Evolutionary conservation across 2,329 filamentous ascomycete genomes (phyloP).

Genomic region (Cadophora sp.): DNA sequence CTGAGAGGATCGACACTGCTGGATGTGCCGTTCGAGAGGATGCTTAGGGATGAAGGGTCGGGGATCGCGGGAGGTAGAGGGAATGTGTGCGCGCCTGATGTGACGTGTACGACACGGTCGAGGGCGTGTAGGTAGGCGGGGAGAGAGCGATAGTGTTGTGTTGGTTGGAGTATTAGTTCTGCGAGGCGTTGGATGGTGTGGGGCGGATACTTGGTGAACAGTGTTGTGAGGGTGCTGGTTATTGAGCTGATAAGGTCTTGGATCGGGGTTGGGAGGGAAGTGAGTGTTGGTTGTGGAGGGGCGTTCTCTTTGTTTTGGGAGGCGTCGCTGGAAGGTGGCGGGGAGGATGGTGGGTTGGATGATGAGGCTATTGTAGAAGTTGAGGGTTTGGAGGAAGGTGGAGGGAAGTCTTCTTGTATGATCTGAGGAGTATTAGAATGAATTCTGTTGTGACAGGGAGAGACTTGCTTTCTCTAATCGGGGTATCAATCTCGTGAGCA

Average conservation of each 20-base stretch:
- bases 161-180: conserved; percentile 82
- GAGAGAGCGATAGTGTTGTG: conserved; percentile 79
- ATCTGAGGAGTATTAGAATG: conserved; percentile 49
- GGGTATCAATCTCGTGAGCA: conserved; percentile 47
- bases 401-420: conserved; percentile 62
- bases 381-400: conserved; percentile 41
- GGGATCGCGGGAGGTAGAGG: conserved; percentile 76
- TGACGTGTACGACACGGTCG: conserved; percentile 89
- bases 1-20: conserved; percentile 45
- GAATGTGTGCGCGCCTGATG: conserved; percentile 80
- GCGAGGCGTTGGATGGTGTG: conserved; percentile 92
- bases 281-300: conserved; percentile 45
- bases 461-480: conserved; percentile 49
- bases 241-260: conserved; percentile 67
- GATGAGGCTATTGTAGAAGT: conserved; percentile 54
- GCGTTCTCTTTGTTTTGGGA: conserved; percentile 71
- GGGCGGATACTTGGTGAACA: conserved; percentile 79
- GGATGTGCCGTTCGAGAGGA: conserved; percentile 65
- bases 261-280: conserved; percentile 68
- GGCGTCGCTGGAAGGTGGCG: conserved; percentile 37
- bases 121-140: conserved; percentile 88
- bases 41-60: conserved; percentile 60
- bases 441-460: conserved; percentile 49
- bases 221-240: conserved; percentile 62
- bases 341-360: conserved; percentile 56